These are phyloP conservation scores for Excoecaria cochinchinensis DNA, from an alignment of 345 rosid species.

Conservation along the genomic window DNA sequence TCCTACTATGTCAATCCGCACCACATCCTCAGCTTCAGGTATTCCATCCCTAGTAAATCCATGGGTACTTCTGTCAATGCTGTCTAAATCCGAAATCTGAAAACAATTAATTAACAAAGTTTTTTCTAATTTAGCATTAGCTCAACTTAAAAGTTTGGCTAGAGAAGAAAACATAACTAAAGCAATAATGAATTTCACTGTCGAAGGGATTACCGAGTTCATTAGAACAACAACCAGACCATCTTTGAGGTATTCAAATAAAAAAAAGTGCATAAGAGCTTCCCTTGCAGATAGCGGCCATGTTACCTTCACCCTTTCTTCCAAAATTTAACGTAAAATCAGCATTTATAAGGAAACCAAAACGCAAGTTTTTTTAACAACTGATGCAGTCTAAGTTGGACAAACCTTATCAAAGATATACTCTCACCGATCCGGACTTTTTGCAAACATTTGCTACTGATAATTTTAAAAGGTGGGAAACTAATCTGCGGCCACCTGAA, in stretches of 20 bases:
- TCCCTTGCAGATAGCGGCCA: slow-evolving; percentile 92
- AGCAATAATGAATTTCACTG: slow-evolving; percentile 7
- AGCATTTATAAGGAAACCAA: slow-evolving; percentile 26
- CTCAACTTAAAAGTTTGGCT: background rate
- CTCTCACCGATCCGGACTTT: slow-evolving; percentile 65
- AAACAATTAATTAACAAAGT: slow-evolving; percentile 19
- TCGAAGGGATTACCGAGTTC: slow-evolving; percentile 59
- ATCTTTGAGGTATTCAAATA: slow-evolving; percentile 70
- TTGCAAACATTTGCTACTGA: slow-evolving; percentile 50
- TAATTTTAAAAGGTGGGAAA: slow-evolving; percentile 70
- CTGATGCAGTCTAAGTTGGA: slow-evolving; percentile 15
- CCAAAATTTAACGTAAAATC: slow-evolving; percentile 40
- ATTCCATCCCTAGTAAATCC: slow-evolving; percentile 53
- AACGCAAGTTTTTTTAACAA: slow-evolving; percentile 15
- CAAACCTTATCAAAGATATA: slow-evolving; percentile 74
- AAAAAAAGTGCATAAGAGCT: slow-evolving; percentile 64
- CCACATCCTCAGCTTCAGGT: slow-evolving; percentile 63
- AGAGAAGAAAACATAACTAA: slow-evolving; percentile 16
- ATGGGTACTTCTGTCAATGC: slow-evolving; percentile 47
- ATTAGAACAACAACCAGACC: slow-evolving; percentile 57
- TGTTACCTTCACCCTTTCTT: slow-evolving; percentile 88
- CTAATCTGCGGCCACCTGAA: slow-evolving; percentile 86
- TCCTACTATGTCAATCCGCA: slow-evolving; percentile 74
- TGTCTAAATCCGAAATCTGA: slow-evolving; percentile 68
- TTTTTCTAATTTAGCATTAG: background rate